A percentile compares a stretch with the other conserved stretches of the same genome.
phyloP scores from a whole-genome alignment of 2,329 filamentous ascomycete genomes.

The Monilinia fructigena region DNA sequence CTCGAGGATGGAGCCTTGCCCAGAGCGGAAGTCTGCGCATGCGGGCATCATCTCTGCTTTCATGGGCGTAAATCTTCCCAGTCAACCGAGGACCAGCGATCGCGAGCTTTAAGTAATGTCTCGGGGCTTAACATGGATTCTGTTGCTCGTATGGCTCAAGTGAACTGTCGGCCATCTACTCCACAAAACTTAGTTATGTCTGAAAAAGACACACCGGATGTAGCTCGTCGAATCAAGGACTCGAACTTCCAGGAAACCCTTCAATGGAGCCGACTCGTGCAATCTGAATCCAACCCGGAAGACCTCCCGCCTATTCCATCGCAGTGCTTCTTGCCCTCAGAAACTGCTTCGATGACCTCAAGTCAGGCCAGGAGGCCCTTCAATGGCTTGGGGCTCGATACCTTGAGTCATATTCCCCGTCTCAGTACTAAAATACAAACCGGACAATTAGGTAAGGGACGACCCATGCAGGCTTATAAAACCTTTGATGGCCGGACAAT shows the following conservation, averaged over 20 bases:
- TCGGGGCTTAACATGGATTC: constrained; percentile 21
- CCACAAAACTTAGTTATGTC: constrained; percentile 13
- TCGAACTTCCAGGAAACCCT: constrained; percentile 34
- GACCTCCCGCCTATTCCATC: constrained; percentile 41
- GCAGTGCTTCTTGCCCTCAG: constrained; percentile 41
- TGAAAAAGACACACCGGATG: constrained; percentile 14
- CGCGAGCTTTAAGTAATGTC: constrained; percentile 23
- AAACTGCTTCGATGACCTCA: constrained; percentile 36
- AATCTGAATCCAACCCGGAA: constrained; percentile 31
- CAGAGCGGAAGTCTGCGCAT: constrained; percentile 46
- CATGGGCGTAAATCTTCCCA: constrained; percentile 42
- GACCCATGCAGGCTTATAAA: constrained; percentile 34
- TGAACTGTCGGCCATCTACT: constrained; percentile 20
- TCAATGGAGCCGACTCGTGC: constrained; percentile 34
- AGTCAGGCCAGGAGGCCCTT: constrained; percentile 36
- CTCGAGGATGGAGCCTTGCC: constrained; percentile 18
- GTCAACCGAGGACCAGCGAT: constrained; percentile 22
- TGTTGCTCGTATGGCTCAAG: constrained; percentile 20
- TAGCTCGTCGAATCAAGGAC: constrained; percentile 20
- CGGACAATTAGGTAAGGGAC: constrained; percentile 20
- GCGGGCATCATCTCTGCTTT: constrained; percentile 57
- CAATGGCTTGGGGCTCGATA: constrained; percentile 35
- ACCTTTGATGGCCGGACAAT: constrained; percentile 33
- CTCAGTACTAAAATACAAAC: constrained; percentile 22
- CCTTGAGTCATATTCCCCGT: constrained; percentile 34